Percentiles rank a stretch among this genome's conserved stretches.
phyloP scores from a whole-genome alignment of 495 filamentous ascomycete species.

The Xylona heveae region DNA sequence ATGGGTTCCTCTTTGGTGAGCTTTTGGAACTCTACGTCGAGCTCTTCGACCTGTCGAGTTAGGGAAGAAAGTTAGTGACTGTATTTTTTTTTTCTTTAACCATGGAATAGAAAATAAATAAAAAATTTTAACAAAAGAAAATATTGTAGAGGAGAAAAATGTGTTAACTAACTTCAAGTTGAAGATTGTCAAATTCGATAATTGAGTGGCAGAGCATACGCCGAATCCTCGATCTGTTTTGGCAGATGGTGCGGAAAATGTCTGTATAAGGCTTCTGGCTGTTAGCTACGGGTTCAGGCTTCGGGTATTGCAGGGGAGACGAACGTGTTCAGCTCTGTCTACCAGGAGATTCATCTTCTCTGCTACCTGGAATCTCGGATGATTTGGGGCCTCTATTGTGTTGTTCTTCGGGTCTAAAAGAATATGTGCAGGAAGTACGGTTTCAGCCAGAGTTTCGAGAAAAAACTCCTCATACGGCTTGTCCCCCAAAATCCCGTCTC shows the following conservation, averaged over 20 bases:
- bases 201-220: slow-evolving; percentile 65
- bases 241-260: slow-evolving; percentile 59
- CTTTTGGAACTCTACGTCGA: slow-evolving; percentile 48
- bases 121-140: too few relatives aligned
- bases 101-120: too few relatives aligned
- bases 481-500: slow-evolving; percentile 39
- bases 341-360: slow-evolving; percentile 64
- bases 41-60: slow-evolving; percentile 33
- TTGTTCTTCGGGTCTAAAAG: slow-evolving; percentile 55
- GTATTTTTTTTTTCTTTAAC: too few relatives aligned
- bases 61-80: too few relatives aligned
- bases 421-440: slow-evolving; percentile 48
- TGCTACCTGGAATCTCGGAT: slow-evolving; percentile 57
- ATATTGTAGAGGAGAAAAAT: neutral
- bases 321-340: slow-evolving; percentile 39
- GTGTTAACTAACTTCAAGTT: slow-evolving; percentile 49
- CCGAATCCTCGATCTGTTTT: slow-evolving; percentile 76
- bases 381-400: slow-evolving; percentile 50
- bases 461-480: slow-evolving; percentile 52
- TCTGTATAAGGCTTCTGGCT: slow-evolving; percentile 47
- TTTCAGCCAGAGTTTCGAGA: slow-evolving; percentile 54
- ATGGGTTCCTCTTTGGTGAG: slow-evolving; percentile 39
- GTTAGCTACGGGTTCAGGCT: slow-evolving; percentile 1
- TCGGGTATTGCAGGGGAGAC: slow-evolving; percentile 4
- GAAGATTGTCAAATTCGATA: slow-evolving; percentile 65